phyloP scores from a whole-genome alignment of 2,329 filamentous ascomycete species.

The Aspergillus sergii region DNA sequence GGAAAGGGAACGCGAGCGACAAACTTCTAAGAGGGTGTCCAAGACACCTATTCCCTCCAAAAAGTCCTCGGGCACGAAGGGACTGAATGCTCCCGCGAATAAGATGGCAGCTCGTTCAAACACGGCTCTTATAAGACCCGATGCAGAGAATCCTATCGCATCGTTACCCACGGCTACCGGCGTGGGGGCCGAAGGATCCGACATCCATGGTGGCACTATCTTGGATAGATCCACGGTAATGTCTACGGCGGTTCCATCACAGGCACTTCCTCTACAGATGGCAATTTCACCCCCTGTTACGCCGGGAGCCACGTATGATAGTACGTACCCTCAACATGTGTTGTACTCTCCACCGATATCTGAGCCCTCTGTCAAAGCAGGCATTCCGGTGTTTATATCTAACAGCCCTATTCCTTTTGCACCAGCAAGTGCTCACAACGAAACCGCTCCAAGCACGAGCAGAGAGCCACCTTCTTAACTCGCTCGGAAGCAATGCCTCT shows the following conservation, averaged over 20 bases:
- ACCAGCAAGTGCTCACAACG: conserved; percentile 7
- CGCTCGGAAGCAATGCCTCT: background rate
- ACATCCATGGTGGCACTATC: conserved; percentile 7
- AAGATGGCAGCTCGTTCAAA: conserved; percentile 14
- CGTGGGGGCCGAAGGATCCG: background rate
- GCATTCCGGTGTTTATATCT: conserved; percentile 54
- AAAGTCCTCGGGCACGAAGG: conserved; percentile 31
- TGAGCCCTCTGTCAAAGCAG: conserved; percentile 40
- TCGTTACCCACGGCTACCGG: conserved; percentile 5
- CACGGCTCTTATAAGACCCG: conserved; percentile 13
- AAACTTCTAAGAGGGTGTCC: conserved; percentile 17
- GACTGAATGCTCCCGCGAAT: conserved; percentile 9
- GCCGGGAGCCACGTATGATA: conserved; percentile 15
- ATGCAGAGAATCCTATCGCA: background rate
- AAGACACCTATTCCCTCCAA: conserved; percentile 31
- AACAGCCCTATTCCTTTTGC: conserved; percentile 49
- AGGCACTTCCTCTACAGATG: conserved; percentile 5
- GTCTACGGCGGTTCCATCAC: conserved; percentile 6
- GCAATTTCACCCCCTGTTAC: conserved; percentile 31
- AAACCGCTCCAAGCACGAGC: background rate
- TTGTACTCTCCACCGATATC: conserved; percentile 34
- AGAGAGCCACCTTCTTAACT: background rate
- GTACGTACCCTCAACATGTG: conserved; percentile 21
- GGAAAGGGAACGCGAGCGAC: conserved; percentile 50
- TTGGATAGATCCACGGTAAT: conserved; percentile 2